These are phyloP conservation scores for Chimonanthus praecox DNA, from an alignment of 164 flowering plant genomes.

Conservation along the genomic window DNA sequence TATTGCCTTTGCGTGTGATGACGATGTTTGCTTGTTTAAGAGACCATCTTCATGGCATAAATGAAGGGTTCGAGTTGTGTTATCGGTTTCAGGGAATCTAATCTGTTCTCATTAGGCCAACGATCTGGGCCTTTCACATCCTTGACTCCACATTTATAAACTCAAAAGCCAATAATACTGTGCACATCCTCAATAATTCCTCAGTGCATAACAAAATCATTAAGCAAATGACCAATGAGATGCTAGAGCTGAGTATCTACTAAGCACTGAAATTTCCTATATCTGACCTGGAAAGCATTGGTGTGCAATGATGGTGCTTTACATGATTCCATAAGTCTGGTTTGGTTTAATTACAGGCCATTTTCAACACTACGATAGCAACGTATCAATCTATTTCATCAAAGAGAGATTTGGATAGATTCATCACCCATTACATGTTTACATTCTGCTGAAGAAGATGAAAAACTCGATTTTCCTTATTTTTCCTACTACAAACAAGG, in stretches of 20 bases:
- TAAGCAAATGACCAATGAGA: background rate
- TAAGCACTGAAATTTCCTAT: background rate
- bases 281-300: conserved; percentile 3
- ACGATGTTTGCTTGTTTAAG: too few species aligned
- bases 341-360: conserved; percentile 3
- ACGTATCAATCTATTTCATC: background rate
- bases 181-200: background rate
- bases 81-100: background rate
- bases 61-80: background rate
- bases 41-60: background rate
- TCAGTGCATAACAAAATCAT: background rate
- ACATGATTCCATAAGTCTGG: conserved; percentile 8
- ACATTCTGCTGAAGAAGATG: background rate
- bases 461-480: background rate
- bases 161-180: too few species aligned
- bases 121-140: background rate
- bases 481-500: background rate
- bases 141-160: background rate
- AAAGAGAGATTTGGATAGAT: conserved; percentile 4
- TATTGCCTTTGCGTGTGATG: too few species aligned
- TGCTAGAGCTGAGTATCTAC: background rate
- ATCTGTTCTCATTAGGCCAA: background rate
- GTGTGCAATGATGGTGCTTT: conserved; percentile 6
- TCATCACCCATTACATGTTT: conserved; percentile 4
- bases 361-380: conserved; percentile 3